These are phyloP conservation scores for Xylaria multiplex DNA, from an alignment of 2,329 filamentous ascomycete genomes.

Conservation along the genomic window DNA sequence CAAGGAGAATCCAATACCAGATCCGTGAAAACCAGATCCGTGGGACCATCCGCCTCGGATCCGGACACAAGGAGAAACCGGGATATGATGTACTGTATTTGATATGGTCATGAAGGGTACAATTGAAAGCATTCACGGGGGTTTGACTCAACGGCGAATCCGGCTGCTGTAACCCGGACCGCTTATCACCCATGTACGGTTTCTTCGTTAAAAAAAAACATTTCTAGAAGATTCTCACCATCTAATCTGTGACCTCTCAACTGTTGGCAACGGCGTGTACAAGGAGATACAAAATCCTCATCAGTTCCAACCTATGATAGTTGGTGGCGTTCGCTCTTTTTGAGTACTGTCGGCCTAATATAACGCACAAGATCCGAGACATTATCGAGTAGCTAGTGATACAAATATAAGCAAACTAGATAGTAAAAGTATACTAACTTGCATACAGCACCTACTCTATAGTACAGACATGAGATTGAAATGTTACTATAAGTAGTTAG, in stretches of 20 bases:
- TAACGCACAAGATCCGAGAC: constrained; percentile 19
- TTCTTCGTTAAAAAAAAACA: constrained; percentile 1
- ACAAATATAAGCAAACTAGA: constrained; percentile 10
- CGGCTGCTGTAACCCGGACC: no score
- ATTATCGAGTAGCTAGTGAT: constrained; percentile 11
- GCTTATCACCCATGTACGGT: neutral
- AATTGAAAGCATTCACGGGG: no score
- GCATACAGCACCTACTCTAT: constrained; percentile 2
- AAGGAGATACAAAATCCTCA: constrained; percentile 3
- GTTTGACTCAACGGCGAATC: no score
- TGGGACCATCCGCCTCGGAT: constrained; percentile 1
- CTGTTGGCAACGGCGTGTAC: constrained; percentile 15
- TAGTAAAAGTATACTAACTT: constrained; percentile 5
- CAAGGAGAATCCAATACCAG: constrained; percentile 16
- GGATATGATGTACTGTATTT: no score
- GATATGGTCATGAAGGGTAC: no score
- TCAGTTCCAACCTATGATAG: constrained; percentile 18
- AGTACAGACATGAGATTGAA: constrained; percentile 10
- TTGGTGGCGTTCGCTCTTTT: constrained; percentile 8
- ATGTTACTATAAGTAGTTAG: constrained; percentile 4
- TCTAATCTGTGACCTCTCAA: neutral
- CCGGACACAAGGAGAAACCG: no score
- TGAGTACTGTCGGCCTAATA: neutral
- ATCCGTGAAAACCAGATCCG: constrained; percentile 31
- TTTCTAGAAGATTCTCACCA: neutral